Evolutionary conservation across 1,284 basidiomycete species (phyloP).

Genomic region (Austroboletus niveus): DNA sequence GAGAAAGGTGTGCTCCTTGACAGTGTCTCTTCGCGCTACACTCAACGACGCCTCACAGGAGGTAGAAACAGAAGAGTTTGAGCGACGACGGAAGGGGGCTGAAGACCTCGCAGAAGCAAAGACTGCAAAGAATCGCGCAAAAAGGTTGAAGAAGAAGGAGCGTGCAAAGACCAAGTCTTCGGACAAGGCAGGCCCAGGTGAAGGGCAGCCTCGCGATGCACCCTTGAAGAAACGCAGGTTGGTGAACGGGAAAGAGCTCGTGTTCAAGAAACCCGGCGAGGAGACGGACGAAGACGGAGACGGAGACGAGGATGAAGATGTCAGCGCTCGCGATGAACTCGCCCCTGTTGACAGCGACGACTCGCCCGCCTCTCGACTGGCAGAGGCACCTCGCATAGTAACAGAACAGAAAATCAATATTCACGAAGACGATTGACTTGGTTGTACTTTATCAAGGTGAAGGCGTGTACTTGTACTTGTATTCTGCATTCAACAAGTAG

Average conservation of each 20-base stretch:
- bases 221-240: conserved; percentile 51
- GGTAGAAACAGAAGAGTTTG: conserved; percentile 28
- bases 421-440: conserved; percentile 48
- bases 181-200: conserved; percentile 27
- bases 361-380: not conserved
- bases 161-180: conserved; percentile 46
- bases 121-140: conserved; percentile 90
- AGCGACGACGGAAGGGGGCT: conserved; percentile 30
- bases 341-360: conserved; percentile 5
- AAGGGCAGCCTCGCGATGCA: conserved; percentile 23
- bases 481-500: conserved; percentile 7
- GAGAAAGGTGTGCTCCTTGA: conserved; percentile 56
- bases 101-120: conserved; percentile 66
- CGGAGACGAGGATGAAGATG: conserved; percentile 32
- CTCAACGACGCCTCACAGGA: conserved; percentile 19
- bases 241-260: conserved; percentile 57
- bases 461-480: conserved; percentile 3
- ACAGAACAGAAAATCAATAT: conserved; percentile 45
- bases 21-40: not conserved
- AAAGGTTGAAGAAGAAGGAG: conserved; percentile 87
- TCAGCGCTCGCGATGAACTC: conserved; percentile 9
- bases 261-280: conserved; percentile 55
- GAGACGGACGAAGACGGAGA: conserved; percentile 46
- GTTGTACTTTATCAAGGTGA: conserved; percentile 7
- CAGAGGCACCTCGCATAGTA: conserved; percentile 26